A percentile compares a stretch with the other conserved stretches of the same genome.
Conservation (phyloP, 2,329 filamentous ascomycete genomes). For the Stagonosporopsis cucurbitacearum region DNA sequence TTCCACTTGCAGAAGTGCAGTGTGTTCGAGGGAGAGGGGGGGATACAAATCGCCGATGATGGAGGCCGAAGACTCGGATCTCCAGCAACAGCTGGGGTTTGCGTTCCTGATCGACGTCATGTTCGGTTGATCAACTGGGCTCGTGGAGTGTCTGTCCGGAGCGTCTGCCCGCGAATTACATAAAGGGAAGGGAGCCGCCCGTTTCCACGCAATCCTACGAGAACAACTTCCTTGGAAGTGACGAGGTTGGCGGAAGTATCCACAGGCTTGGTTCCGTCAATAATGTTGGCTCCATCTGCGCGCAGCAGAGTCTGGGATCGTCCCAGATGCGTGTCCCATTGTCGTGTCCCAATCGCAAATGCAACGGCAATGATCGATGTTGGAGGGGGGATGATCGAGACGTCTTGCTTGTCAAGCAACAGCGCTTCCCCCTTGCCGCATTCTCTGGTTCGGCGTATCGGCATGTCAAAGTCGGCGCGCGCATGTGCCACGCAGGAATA, state of each 20-base stretch:
- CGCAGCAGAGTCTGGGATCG: background rate
- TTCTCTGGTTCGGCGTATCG: slow-evolving; percentile 22
- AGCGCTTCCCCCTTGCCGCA: slow-evolving; percentile 16
- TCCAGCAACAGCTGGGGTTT: slow-evolving; percentile 5
- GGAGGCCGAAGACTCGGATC: background rate
- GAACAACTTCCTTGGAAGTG: background rate
- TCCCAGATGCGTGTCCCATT: background rate
- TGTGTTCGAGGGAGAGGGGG: background rate
- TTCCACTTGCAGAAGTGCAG: slow-evolving; percentile 2
- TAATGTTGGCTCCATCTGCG: slow-evolving; percentile 1
- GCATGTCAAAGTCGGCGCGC: slow-evolving; percentile 24
- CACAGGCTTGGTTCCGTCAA: slow-evolving; percentile 1
- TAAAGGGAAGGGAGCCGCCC: background rate
- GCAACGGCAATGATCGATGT: background rate
- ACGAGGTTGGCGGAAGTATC: background rate
- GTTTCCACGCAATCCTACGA: background rate
- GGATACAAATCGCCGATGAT: slow-evolving; percentile 3
- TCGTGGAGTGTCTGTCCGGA: slow-evolving; percentile 4
- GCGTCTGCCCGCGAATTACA: slow-evolving; percentile 11
- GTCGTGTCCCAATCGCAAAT: background rate
- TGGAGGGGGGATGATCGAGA: background rate
- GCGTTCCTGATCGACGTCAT: slow-evolving; percentile 17
- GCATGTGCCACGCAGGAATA: slow-evolving; percentile 26
- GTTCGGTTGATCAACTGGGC: slow-evolving; percentile 12
- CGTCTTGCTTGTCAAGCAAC: background rate